phyloP scores from a whole-genome alignment of 2,329 filamentous ascomycete species.

The Sphaerulina vaccinii region DNA sequence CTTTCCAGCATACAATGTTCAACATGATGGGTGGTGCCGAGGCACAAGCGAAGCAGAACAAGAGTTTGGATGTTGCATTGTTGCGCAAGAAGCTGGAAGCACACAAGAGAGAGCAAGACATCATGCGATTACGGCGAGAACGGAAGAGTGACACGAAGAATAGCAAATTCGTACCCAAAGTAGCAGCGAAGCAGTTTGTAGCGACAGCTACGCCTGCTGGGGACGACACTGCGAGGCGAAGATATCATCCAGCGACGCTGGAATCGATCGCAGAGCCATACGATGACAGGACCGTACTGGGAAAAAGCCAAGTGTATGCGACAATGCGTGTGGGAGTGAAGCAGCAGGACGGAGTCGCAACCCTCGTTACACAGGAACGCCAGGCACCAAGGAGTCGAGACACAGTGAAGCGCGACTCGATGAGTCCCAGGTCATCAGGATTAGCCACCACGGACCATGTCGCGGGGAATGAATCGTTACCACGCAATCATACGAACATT shows the following conservation, averaged over 20 bases:
- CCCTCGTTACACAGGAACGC: not conserved
- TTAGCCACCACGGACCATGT: not conserved
- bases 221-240: not conserved
- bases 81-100: slow-evolving; percentile 26
- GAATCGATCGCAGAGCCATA: slow-evolving; percentile 1
- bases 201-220: slow-evolving; percentile 19
- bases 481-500: not conserved
- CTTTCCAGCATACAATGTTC: not conserved
- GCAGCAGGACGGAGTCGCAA: not conserved
- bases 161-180: slow-evolving; percentile 19
- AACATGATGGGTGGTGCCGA: not conserved
- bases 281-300: not conserved
- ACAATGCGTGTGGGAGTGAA: not conserved
- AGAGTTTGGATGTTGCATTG: slow-evolving; percentile 16
- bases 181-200: slow-evolving; percentile 20
- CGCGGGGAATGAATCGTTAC: not conserved
- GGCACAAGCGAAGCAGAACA: not conserved
- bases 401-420: not conserved
- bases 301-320: not conserved
- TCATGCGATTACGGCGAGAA: slow-evolving; percentile 10
- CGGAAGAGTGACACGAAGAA: slow-evolving; percentile 16
- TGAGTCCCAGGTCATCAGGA: not conserved
- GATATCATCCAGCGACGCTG: not conserved
- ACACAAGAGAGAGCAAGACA: slow-evolving; percentile 23
- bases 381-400: not conserved